A percentile compares a stretch with the other conserved stretches of the same genome.
phyloP scores from a whole-genome alignment of 2,329 filamentous ascomycete genomes.

The Calonectria honghensis region DNA sequence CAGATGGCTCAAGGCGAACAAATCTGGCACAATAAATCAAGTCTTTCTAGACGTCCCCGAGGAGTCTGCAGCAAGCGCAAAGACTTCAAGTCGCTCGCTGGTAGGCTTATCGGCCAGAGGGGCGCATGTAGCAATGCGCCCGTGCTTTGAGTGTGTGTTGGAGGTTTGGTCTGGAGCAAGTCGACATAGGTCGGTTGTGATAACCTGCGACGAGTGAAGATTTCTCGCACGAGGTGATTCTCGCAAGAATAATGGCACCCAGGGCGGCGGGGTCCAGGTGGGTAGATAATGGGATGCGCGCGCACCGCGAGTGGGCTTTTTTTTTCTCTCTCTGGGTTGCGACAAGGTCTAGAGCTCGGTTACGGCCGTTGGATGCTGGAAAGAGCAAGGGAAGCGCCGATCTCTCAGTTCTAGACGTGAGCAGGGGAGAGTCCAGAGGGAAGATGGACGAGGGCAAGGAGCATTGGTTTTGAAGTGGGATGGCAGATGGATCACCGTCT shows the following conservation, averaged over 20 bases:
- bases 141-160: slow-evolving; percentile 42
- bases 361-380: slow-evolving; percentile 32
- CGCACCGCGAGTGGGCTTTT: neutral
- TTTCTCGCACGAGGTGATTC: slow-evolving; percentile 24
- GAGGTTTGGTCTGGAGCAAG: slow-evolving; percentile 40
- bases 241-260: slow-evolving; percentile 1
- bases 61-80: slow-evolving; percentile 75
- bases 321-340: neutral
- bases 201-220: neutral
- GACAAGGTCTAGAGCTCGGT: slow-evolving; percentile 36
- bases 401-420: slow-evolving; percentile 33
- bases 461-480: slow-evolving; percentile 28
- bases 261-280: slow-evolving; percentile 23
- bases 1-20: slow-evolving; percentile 1
- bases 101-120: slow-evolving; percentile 62
- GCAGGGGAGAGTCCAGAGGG: slow-evolving; percentile 17
- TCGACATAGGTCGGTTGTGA: slow-evolving; percentile 48
- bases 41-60: slow-evolving; percentile 74
- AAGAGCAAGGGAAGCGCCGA: slow-evolving; percentile 47
- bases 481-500: slow-evolving; percentile 1
- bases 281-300: slow-evolving; percentile 22
- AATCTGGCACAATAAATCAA: slow-evolving; percentile 50
- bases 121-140: slow-evolving; percentile 68
- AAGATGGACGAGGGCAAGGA: slow-evolving; percentile 24
- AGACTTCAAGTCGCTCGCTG: slow-evolving; percentile 80